A percentile compares a stretch with the other conserved stretches of the same genome.
Evolutionary conservation across 2,329 filamentous ascomycete species (phyloP).

Genomic region (Fusarium luffae): DNA sequence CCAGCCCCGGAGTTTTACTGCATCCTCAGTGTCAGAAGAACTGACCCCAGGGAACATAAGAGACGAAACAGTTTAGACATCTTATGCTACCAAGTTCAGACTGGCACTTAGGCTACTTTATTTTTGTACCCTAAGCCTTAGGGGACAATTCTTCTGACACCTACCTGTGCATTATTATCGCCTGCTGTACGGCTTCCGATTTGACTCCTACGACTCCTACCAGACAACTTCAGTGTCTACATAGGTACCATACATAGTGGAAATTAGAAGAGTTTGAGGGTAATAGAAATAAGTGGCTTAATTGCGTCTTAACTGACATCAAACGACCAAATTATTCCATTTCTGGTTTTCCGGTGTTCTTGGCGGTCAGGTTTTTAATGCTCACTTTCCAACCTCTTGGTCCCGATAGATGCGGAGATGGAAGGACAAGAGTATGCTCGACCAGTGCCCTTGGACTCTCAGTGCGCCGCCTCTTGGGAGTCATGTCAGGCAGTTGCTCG

Average conservation of each 20-base stretch:
- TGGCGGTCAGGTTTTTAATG: not conserved
- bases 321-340: not conserved
- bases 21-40: not conserved
- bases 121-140: too few relatives aligned
- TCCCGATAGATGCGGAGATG: not conserved
- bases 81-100: too few relatives aligned
- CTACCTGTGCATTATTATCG: too few relatives aligned
- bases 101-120: too few relatives aligned
- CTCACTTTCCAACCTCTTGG: not conserved
- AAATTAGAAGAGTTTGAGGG: not conserved
- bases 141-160: too few relatives aligned
- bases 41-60: too few relatives aligned
- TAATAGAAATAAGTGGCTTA: not conserved
- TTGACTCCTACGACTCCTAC: not conserved
- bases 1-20: not conserved
- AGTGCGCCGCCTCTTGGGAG: not conserved
- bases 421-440: not conserved
- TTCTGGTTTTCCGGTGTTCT: not conserved
- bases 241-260: not conserved
- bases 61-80: too few relatives aligned
- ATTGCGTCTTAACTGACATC: not conserved
- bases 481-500: not conserved
- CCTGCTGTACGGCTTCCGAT: constrained; percentile 2
- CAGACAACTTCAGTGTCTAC: not conserved
- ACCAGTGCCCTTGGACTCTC: not conserved